Conservation (phyloP, 257 asterid genomes). For the Jaltomata sinuosa region DNA sequence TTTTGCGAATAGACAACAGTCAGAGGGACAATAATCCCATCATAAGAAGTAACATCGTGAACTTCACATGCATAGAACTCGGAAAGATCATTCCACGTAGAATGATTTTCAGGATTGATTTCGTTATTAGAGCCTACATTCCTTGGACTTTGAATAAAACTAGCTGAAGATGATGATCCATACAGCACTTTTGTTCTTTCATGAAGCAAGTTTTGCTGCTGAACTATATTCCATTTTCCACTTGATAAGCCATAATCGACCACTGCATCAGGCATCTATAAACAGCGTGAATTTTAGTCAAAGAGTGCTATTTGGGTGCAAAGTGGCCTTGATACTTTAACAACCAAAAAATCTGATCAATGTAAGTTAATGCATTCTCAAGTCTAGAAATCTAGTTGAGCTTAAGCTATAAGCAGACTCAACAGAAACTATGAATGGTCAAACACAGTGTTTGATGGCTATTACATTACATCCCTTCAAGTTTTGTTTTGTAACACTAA, state of each 20-base stretch:
- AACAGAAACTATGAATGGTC: too few species aligned
- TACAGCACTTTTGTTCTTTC: conserved; percentile 77
- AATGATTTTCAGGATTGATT: conserved; percentile 20
- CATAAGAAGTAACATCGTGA: conserved; percentile 60
- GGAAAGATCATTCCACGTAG: conserved; percentile 74
- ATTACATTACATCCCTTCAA: too few species aligned
- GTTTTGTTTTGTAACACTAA: too few species aligned
- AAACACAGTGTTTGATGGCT: too few species aligned
- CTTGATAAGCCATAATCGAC: conserved; percentile 74
- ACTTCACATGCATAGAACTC: conserved; percentile 89
- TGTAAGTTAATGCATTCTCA: too few species aligned
- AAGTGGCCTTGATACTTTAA: too few species aligned
- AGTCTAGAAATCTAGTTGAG: too few species aligned
- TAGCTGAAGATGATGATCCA: conserved; percentile 51
- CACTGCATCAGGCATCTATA: conserved; percentile 94
- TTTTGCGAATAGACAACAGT: conserved; percentile 73
- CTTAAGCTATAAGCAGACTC: too few species aligned
- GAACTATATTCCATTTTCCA: conserved; percentile 74
- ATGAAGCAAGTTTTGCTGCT: conserved; percentile 77
- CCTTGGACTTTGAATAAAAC: conserved; percentile 23
- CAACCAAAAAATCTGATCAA: too few species aligned
- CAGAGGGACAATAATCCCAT: conserved; percentile 69
- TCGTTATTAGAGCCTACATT: conserved; percentile 8
- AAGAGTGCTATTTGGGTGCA: too few species aligned
- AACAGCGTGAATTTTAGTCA: background rate